Base-by-base conservation (phyloP, 2,329 filamentous ascomycete genomes). In the Didymella exigua region DNA sequence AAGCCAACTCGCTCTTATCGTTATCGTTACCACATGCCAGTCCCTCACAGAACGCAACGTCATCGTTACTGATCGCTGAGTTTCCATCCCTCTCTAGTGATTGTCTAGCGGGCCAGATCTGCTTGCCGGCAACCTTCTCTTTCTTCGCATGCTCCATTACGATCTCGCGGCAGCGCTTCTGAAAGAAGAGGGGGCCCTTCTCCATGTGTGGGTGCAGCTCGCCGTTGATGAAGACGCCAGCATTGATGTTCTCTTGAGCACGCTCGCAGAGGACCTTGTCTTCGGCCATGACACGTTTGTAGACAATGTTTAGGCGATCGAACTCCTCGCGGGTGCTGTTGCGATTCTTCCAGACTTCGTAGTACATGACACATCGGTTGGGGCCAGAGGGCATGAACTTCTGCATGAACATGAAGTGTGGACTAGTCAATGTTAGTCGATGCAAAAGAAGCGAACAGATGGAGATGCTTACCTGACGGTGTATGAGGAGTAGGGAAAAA, bases 311-410 rank as follows among this genome's bases (percentile, higher is more conserved):
- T 70, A 87, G 84, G 47, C 77, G 71, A 13, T 78, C 72, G 67
- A 87, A 88, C 54, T 86, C 81, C 23, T 81, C 81, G 14, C 86
- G 81, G n/a, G 77, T 78, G 4, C 84, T 81, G 67, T 82, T 74
- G 68, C 83, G 84, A 78, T 87, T 84, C 56, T 83, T 79, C 77
- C 81, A 88, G 44, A 88, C 81, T 66, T 88, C 83, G 70, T 88
- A 87, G 52, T 78, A 77, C 82, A 88, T 87, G 33, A 76, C 75
- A 2, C 81, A 82, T 36, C 73, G 79, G 30, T 73, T 77, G 0
- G 85, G 76, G 2, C 77, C 75, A 42, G 75, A 79, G 11, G 86
- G 86, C 11, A 87, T 77, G 71, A 87, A 86, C 54, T 84, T 78
- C 67, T 87, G 84, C 49, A 87, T 81, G 76, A 86, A 85, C 73